Evolutionary conservation across 225 moss, liverwort and hornwort species (phyloP).

Genomic region (Pseudisothecium myosuroides): DNA sequence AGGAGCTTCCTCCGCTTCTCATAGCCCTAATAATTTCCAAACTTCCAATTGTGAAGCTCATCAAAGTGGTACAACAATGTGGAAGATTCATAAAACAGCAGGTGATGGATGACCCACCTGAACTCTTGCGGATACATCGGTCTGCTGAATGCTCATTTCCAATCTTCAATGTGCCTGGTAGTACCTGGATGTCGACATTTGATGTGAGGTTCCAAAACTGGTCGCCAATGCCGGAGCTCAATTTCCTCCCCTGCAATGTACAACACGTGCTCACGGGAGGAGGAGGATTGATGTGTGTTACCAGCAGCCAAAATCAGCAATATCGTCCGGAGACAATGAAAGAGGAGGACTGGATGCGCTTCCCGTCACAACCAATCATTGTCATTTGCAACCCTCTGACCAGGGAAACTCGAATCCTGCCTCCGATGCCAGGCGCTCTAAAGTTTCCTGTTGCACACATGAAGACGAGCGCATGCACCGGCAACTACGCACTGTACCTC

Average conservation of each 20-base stretch:
- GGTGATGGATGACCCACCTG: constrained; percentile 21
- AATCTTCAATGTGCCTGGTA: background rate
- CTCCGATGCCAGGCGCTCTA: constrained; percentile 16
- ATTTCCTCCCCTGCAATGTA: constrained; percentile 13
- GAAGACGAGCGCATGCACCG: constrained; percentile 5
- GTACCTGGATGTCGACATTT: constrained; percentile 14
- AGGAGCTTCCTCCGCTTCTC: constrained; percentile 23
- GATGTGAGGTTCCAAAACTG: constrained; percentile 1
- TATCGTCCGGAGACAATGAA: background rate
- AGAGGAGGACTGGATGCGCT: constrained; percentile 9
- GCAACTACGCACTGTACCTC: constrained; percentile 27
- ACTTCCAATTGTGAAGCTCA: constrained; percentile 23
- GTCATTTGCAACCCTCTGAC: constrained; percentile 33
- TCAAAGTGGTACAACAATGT: constrained; percentile 20
- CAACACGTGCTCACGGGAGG: constrained; percentile 11
- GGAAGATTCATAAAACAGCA: constrained; percentile 19
- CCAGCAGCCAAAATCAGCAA: constrained; percentile 5
- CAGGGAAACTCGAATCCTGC: constrained; percentile 8
- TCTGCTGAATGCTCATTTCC: constrained; percentile 19
- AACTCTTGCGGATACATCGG: constrained; percentile 7
- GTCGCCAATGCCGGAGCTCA: constrained; percentile 21
- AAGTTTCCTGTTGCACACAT: constrained; percentile 23
- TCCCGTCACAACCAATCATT: constrained; percentile 21
- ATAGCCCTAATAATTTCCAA: constrained; percentile 21
- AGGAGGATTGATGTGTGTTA: constrained; percentile 24